Percentiles rank a stretch among this genome's conserved stretches.
Evolutionary conservation across 495 filamentous ascomycete genomes (phyloP).

Genomic region (Talaromyces borbonicus): DNA sequence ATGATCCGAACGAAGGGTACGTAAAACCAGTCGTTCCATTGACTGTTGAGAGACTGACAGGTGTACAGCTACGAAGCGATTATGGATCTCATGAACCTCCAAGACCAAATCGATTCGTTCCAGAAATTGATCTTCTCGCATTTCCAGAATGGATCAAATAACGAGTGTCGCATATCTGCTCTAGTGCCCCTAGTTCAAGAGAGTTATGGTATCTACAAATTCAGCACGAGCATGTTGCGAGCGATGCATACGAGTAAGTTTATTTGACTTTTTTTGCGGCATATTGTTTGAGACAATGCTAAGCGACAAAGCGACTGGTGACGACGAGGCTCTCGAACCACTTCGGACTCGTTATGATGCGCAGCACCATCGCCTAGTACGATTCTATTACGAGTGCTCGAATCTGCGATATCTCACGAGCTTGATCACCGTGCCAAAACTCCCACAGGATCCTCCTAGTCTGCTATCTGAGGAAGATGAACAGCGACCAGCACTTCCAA

Average conservation of each 20-base stretch:
- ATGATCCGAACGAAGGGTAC: slow-evolving; percentile 93
- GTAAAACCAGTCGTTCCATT: background rate
- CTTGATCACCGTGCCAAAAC: slow-evolving; percentile 89
- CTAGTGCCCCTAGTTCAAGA: slow-evolving; percentile 91
- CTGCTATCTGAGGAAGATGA: slow-evolving; percentile 73
- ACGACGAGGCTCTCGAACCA: slow-evolving; percentile 89
- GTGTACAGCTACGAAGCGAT: slow-evolving; percentile 77
- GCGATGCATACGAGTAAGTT: slow-evolving; percentile 90
- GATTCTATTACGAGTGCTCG: slow-evolving; percentile 98
- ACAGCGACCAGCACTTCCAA: slow-evolving; percentile 70
- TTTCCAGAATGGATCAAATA: slow-evolving; percentile 81
- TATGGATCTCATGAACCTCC: slow-evolving; percentile 87
- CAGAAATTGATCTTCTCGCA: slow-evolving; percentile 97
- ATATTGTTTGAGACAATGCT: background rate
- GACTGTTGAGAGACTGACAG: slow-evolving; percentile 12
- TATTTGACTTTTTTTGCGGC: background rate
- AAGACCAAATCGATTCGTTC: slow-evolving; percentile 96
- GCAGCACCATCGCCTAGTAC: slow-evolving; percentile 89
- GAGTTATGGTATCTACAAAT: slow-evolving; percentile 97
- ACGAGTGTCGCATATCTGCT: slow-evolving; percentile 92
- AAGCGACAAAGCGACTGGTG: slow-evolving; percentile 60
- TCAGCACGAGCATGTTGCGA: slow-evolving; percentile 86
- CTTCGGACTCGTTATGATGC: slow-evolving; percentile 82
- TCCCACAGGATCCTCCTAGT: slow-evolving; percentile 89
- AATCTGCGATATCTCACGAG: slow-evolving; percentile 94